Evolutionary conservation across 2,329 filamentous ascomycete species (phyloP), one percentile per base, ranked within the genome.

Genomic region (Triangularia verruculosa): DNA sequence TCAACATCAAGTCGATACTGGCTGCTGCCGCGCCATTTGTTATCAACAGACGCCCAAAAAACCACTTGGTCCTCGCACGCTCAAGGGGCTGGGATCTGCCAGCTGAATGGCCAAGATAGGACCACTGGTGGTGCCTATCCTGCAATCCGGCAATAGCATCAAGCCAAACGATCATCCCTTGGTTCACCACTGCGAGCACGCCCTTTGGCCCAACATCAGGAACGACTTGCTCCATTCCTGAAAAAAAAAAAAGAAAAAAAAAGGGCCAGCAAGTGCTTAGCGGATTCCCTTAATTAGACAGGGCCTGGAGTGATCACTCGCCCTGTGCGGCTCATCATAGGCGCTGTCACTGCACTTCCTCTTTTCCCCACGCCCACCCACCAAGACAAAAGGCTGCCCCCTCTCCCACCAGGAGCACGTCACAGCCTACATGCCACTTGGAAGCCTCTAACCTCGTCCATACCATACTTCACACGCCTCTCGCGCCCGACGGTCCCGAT

Each of bases 71-170:
- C 52, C 22, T 55, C 52, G 54, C 60, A 28, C 59, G 56, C 27
- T 32, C 60, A 63, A 63, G 53, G 53, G 57, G 63, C 65, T 64
- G 64, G 65, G 43, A 64, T 57, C 28, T 57, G 57, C 61, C 57
- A 63, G 64, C 60, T 71, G 68, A 69, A 65, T 70, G 68, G 68
- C 59, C 69, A 64, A 62, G 62, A 59, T 52, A 30, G 51, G 20
- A 47, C 39, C 39, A 47, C 39, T 47, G 57, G 56, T 63, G 52
- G 55, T 70, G 64, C 64, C 68, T 67, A 66, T 70, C 59, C 65
- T 65, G 62, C 68, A 68, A 61, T 61, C 59, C 54, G 63, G 67
- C 62, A 68, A 63, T 65, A 67, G 62, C 61, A 63, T 34, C 60
- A 47, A 47, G 39, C 39, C 39, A 47, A 47, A 47, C 39, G 39